Percentiles rank a stretch among this genome's conserved stretches.
These are phyloP conservation scores for Penicillium concentricum DNA, from an alignment of 2,329 filamentous ascomycete species.

Conservation along the genomic window DNA sequence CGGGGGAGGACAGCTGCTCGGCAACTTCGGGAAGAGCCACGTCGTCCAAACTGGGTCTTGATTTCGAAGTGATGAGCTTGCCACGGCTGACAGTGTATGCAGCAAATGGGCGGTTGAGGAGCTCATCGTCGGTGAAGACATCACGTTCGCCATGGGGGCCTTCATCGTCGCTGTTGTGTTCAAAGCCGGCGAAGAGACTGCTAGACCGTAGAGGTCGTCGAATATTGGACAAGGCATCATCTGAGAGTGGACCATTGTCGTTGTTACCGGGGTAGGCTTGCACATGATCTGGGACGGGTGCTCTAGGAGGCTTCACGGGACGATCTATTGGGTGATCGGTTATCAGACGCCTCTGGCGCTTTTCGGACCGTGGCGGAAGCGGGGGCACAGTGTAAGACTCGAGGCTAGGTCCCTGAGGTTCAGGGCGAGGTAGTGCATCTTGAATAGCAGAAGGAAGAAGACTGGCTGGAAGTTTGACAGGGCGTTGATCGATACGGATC, in stretches of 20 bases:
- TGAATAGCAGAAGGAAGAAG: slow-evolving; percentile 74
- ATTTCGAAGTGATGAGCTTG: slow-evolving; percentile 41
- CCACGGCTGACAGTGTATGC: slow-evolving; percentile 45
- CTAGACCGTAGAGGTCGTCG: slow-evolving; percentile 73
- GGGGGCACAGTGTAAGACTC: slow-evolving; percentile 36
- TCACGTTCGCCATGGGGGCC: slow-evolving; percentile 26
- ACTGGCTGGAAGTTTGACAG: slow-evolving; percentile 72
- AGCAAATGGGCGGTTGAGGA: slow-evolving; percentile 46
- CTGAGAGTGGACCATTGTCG: slow-evolving; percentile 71
- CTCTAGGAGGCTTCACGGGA: slow-evolving; percentile 23
- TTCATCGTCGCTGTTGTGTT: slow-evolving; percentile 61
- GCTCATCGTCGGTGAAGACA: slow-evolving; percentile 45
- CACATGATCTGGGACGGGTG: slow-evolving; percentile 44
- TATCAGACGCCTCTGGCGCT: slow-evolving; percentile 27
- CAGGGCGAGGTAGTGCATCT: slow-evolving; percentile 45
- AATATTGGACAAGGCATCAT: slow-evolving; percentile 57
- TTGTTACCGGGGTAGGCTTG: slow-evolving; percentile 77
- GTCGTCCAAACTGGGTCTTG: slow-evolving; percentile 33
- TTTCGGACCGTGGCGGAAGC: slow-evolving; percentile 35
- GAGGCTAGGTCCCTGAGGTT: slow-evolving; percentile 27
- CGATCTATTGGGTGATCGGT: slow-evolving; percentile 47
- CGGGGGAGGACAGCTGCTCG: slow-evolving; percentile 35
- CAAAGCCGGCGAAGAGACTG: slow-evolving; percentile 84
- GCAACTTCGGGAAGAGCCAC: slow-evolving; percentile 38
- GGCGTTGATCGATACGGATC: slow-evolving; percentile 77